Evolutionary conservation across 495 filamentous ascomycete genomes (phyloP).

Genomic region (Penicillium antarcticum): DNA sequence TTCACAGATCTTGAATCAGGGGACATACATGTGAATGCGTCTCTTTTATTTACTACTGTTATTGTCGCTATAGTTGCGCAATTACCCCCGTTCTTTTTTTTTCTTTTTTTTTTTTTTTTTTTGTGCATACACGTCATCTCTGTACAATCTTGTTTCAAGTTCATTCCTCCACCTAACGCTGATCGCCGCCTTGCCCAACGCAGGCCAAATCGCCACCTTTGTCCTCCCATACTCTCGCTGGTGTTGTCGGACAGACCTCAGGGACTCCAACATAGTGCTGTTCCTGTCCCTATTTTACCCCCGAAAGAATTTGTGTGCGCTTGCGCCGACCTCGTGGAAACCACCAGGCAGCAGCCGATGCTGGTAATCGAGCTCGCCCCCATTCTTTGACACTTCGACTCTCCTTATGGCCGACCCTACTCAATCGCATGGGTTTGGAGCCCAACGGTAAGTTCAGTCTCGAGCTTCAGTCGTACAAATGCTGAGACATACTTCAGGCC

Average conservation of each 20-base stretch:
- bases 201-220: constrained; percentile 14
- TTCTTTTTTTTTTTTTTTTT: not conserved
- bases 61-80: not conserved
- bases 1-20: constrained; percentile 17
- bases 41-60: not conserved
- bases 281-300: not conserved
- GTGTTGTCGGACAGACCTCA: not conserved
- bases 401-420: constrained; percentile 21
- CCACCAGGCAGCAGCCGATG: constrained; percentile 18
- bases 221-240: constrained; percentile 5
- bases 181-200: constrained; percentile 20
- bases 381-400: constrained; percentile 1
- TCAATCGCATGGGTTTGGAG: constrained; percentile 23
- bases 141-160: constrained; percentile 21
- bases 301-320: not conserved
- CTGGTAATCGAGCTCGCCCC: constrained; percentile 7
- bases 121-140: constrained; percentile 21
- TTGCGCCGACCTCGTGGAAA: not conserved
- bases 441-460: constrained; percentile 20
- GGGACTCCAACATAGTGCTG: not conserved
- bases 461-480: constrained; percentile 6
- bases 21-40: constrained; percentile 1
- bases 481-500: constrained; percentile 17
- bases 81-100: not conserved
- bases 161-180: constrained; percentile 10